A percentile compares a stretch with the other conserved stretches of the same genome.
Evolutionary conservation across 1,284 basidiomycete species (phyloP).

Genomic region (Thecaphora thlaspeos): DNA sequence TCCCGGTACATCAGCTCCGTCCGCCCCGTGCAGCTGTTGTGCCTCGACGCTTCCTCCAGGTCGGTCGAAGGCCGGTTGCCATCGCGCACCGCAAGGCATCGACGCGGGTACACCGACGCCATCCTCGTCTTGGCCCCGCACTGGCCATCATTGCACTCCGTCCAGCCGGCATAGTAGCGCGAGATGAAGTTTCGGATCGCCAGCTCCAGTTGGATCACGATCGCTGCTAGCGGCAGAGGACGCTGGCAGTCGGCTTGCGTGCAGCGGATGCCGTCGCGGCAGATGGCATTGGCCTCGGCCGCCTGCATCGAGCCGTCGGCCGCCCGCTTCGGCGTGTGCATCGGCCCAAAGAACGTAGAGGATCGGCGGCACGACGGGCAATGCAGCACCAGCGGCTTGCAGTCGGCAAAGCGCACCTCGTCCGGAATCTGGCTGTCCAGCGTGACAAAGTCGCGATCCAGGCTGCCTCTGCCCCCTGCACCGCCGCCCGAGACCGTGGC

Average conservation of each 20-base stretch:
- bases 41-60: conserved; percentile 3
- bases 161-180: conserved; percentile 86
- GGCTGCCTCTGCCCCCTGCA: conserved; percentile 23
- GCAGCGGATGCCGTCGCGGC: conserved; percentile 30
- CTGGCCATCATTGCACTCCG: conserved; percentile 78
- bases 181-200: conserved; percentile 76
- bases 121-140: conserved; percentile 81
- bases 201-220: conserved; percentile 72
- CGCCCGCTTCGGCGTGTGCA: neutral
- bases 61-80: conserved; percentile 2
- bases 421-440: conserved; percentile 90
- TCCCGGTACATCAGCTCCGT: conserved; percentile 39
- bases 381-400: conserved; percentile 34
- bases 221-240: conserved; percentile 16
- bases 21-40: conserved; percentile 38
- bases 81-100: conserved; percentile 45
- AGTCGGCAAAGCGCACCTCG: conserved; percentile 67
- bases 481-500: conserved; percentile 31
- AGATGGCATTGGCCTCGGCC: conserved; percentile 21
- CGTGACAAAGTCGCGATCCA: conserved; percentile 69
- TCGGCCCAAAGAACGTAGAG: conserved; percentile 25
- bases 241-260: conserved; percentile 17
- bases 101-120: conserved; percentile 84
- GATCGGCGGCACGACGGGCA: conserved; percentile 38
- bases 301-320: conserved; percentile 8